Evolutionary conservation across 352 stramenopile genomes (phyloP), one percentile per base, ranked within the genome.

Genomic region (Globisporangium paroecandrum): DNA sequence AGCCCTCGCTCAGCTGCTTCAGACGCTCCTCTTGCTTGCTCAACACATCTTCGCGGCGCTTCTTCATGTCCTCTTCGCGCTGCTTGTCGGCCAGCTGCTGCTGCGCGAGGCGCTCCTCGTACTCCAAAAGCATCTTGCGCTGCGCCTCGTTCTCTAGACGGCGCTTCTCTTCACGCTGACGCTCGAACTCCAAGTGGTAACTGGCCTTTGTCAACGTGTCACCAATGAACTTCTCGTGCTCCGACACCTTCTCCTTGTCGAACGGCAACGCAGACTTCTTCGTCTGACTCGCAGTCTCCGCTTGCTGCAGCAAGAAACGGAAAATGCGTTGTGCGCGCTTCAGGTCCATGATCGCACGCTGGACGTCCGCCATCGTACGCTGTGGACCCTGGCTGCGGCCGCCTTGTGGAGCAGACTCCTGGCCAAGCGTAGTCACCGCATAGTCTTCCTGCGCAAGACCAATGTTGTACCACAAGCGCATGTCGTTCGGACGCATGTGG

Each of bases 151-250:
- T 91, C 73, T 96, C 87, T 38, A 93, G 61, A 25, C 80, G 85
- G 56, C 88, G 81, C 69, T 93, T 95, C 22, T 95, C 89, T 43
- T 96, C 89, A 27, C 89, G 89, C 67, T 96, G 89, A 15, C 87
- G 85, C 65, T 96, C 89, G 54, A 95, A 96, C 74, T 96, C 89
- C 77, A 96, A 85, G 73, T 96, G 89, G 68, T 91, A 92, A 69
- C 83, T 94, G 0, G 89, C 89, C 67, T 96, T 96, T 3, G 83
- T 93, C 38, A 96, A 70, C 5, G 89, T 96, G 60, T 96, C 89
- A 4, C 79, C 80, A 66, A 87, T 94, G 66, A 95, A 96, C 66
- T 93, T 94, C 51, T 91, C 89, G 70, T 96, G 89, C 62, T 96
- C 89, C 13, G 79, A 84, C 7, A 93, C 80, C 69, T 96, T 96